Evolutionary conservation across 768 basidiomycete species (phyloP).

Genomic region (Tricholoma hemisulphureum): DNA sequence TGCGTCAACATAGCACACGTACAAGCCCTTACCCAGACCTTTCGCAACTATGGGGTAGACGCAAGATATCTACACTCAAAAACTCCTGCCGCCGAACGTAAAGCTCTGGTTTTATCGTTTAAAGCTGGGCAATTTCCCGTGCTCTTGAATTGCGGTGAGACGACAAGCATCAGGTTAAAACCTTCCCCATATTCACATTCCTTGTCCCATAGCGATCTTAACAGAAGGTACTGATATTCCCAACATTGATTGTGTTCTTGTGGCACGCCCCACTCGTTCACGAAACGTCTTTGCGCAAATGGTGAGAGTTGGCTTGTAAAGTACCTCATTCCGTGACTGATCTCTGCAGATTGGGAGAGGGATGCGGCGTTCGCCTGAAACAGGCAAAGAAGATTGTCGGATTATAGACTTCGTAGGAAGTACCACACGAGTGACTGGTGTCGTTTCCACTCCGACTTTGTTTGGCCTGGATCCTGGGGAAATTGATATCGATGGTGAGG

Average conservation of each 20-base stretch:
- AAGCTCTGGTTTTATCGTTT: slow-evolving; percentile 63
- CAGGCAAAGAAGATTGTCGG: slow-evolving; percentile 80
- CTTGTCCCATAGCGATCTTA: slow-evolving; percentile 59
- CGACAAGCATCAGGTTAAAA: background rate
- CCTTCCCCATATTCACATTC: background rate
- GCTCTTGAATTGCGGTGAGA: slow-evolving; percentile 80
- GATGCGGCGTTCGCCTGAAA: slow-evolving; percentile 78
- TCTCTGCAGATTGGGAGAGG: slow-evolving; percentile 81
- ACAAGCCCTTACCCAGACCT: slow-evolving; percentile 64
- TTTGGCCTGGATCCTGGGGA: slow-evolving; percentile 81
- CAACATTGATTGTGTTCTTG: slow-evolving; percentile 86
- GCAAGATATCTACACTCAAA: slow-evolving; percentile 76
- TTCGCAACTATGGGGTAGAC: slow-evolving; percentile 75
- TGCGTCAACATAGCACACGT: slow-evolving; percentile 86
- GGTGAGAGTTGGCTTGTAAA: slow-evolving; percentile 45
- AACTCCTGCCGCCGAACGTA: slow-evolving; percentile 65
- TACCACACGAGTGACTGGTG: slow-evolving; percentile 60
- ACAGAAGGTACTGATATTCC: slow-evolving; percentile 96
- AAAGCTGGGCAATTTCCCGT: slow-evolving; percentile 76
- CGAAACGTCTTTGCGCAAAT: slow-evolving; percentile 90
- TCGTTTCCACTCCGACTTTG: slow-evolving; percentile 77
- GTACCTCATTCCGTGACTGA: background rate
- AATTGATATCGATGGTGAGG: slow-evolving; percentile 58
- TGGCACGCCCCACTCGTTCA: slow-evolving; percentile 87
- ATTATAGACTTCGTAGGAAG: slow-evolving; percentile 93